phyloP scores from a whole-genome alignment of 2,329 filamentous ascomycete species.

The Xylaria sp. region DNA sequence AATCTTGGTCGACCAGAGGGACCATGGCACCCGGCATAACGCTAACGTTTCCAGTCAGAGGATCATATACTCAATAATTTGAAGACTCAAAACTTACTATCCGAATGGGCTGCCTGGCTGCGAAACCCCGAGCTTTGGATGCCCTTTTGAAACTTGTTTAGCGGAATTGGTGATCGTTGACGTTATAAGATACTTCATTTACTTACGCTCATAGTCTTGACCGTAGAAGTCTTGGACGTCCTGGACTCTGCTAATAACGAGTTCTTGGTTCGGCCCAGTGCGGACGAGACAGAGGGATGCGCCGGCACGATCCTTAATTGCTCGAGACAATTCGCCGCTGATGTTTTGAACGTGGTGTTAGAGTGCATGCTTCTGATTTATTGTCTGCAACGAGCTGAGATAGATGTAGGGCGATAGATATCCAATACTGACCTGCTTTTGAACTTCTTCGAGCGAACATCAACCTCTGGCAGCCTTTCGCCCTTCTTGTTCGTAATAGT shows the following conservation, averaged over 20 bases:
- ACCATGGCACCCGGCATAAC: background rate
- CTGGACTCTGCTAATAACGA: background rate
- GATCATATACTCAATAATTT: background rate
- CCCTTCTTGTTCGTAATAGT: constrained; percentile 1
- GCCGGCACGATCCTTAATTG: background rate
- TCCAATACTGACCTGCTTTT: background rate
- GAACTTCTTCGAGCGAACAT: background rate
- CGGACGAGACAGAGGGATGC: background rate
- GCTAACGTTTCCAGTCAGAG: background rate
- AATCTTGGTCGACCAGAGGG: background rate
- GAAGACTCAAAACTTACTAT: background rate
- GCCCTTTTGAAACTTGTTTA: background rate
- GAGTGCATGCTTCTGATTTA: background rate
- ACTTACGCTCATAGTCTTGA: background rate
- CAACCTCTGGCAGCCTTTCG: background rate
- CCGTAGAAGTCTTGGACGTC: constrained; percentile 1
- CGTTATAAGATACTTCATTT: background rate
- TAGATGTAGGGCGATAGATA: no score
- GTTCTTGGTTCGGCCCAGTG: background rate
- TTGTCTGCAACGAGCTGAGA: no score
- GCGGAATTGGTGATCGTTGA: background rate
- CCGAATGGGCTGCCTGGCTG: constrained; percentile 4
- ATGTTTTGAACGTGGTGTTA: constrained; percentile 1
- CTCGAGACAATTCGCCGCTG: constrained; percentile 2
- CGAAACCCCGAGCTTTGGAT: background rate